These are phyloP conservation scores for Zygosaccharomyces sapae DNA, from an alignment of 1,139 yeast genomes.

Conservation along the genomic window DNA sequence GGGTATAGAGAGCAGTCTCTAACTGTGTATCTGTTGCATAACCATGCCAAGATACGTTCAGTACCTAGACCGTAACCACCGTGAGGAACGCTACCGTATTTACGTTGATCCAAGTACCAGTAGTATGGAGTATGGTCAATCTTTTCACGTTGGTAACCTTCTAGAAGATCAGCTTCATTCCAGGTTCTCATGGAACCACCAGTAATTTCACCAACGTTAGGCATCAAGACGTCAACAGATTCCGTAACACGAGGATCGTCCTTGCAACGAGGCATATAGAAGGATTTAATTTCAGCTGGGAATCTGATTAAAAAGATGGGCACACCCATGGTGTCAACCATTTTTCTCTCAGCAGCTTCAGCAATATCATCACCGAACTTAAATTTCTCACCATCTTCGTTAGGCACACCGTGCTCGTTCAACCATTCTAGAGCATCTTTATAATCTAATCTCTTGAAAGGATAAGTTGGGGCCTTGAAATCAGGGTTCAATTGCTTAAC, in stretches of 20 bases:
- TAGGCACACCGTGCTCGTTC: constrained; percentile 87
- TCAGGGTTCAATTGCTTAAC: constrained; percentile 88
- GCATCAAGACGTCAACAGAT: constrained; percentile 96
- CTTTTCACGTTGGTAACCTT: constrained; percentile 88
- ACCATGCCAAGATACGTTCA: constrained; percentile 97
- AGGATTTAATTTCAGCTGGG: constrained; percentile 96
- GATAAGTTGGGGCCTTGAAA: constrained; percentile 74
- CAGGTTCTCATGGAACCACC: constrained; percentile 99
- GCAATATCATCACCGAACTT: constrained; percentile 98
- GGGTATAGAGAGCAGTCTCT: constrained; percentile 98
- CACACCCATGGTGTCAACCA: constrained; percentile 90
- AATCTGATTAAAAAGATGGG: constrained; percentile 89
- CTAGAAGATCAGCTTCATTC: constrained; percentile 74
- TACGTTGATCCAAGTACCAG: constrained; percentile 95
- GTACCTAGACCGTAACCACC: constrained; percentile 99
- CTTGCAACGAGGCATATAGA: constrained; percentile 93
- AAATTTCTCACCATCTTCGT: constrained; percentile 90
- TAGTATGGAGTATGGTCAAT: constrained; percentile 77
- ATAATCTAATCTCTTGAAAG: constrained; percentile 90
- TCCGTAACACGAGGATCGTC: constrained; percentile 95
- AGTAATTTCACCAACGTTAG: constrained; percentile 95
- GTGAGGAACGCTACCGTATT: constrained; percentile 96
- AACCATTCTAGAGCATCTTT: constrained; percentile 92
- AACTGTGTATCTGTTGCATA: constrained; percentile 94
- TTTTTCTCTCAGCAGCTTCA: constrained; percentile 98